phyloP scores from a whole-genome alignment of 2,329 filamentous ascomycete species.

The Calonectria hawksworthii region DNA sequence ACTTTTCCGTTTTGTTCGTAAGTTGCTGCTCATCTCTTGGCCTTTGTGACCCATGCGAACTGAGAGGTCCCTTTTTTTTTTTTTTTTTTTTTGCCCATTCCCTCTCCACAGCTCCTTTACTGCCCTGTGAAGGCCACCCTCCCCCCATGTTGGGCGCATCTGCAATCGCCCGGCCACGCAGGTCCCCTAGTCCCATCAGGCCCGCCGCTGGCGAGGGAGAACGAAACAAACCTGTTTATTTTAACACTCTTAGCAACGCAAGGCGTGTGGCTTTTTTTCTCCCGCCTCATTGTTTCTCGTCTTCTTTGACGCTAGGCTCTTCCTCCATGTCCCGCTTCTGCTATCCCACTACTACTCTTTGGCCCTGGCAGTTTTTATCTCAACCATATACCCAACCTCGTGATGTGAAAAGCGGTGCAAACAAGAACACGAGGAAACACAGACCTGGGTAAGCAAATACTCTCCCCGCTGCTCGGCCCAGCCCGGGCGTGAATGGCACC shows the following conservation, averaged over 20 bases:
- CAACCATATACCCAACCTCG: background rate
- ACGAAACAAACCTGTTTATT: conserved; percentile 38
- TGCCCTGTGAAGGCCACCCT: conserved; percentile 17
- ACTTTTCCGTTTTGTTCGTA: background rate
- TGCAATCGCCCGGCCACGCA: conserved; percentile 34
- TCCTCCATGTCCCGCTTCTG: background rate
- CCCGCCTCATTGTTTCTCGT: background rate
- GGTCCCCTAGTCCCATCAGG: conserved; percentile 24
- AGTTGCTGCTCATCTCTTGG: background rate
- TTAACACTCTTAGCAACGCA: conserved; percentile 25
- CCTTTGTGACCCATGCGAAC: conserved; percentile 12
- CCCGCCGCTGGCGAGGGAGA: background rate
- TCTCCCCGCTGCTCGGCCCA: conserved; percentile 40
- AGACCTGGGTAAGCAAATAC: conserved; percentile 1
- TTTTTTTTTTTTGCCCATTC: conserved; percentile 15
- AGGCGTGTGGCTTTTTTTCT: background rate
- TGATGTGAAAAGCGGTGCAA: background rate
- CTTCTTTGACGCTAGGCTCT: no score
- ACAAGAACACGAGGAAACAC: conserved; percentile 7
- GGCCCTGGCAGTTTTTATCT: background rate
- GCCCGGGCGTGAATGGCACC: conserved; percentile 24
- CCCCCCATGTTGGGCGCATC: conserved; percentile 29
- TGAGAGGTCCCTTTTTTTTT: conserved; percentile 12
- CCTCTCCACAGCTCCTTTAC: conserved; percentile 15
- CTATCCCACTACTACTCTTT: background rate